A percentile compares a stretch with the other conserved stretches of the same genome.
These are phyloP conservation scores for Backusella macrospora DNA, from an alignment of 192 early-diverging fungal species.

Conservation along the genomic window DNA sequence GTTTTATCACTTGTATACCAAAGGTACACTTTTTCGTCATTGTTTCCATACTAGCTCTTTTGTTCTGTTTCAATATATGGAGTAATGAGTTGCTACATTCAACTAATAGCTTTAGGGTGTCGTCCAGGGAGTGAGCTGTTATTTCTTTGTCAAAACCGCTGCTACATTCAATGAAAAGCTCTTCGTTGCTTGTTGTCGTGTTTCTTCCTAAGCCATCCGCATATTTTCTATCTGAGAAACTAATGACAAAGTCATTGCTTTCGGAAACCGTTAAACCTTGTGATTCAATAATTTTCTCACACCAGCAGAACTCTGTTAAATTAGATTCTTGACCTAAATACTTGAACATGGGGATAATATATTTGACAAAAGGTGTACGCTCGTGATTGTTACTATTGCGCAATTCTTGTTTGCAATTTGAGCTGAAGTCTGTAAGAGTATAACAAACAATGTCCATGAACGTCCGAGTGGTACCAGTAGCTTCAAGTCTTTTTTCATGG, in stretches of 20 bases:
- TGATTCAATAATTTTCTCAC: not conserved
- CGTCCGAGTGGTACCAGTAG: not conserved
- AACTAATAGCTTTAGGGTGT: slow-evolving; percentile 16
- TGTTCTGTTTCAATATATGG: slow-evolving; percentile 16
- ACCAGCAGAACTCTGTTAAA: not conserved
- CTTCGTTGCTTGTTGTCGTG: not conserved
- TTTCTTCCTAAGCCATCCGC: slow-evolving; percentile 7
- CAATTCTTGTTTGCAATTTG: slow-evolving; percentile 6
- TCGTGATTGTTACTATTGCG: slow-evolving; percentile 3
- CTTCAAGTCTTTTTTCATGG: slow-evolving; percentile 8
- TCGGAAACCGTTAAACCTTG: not conserved
- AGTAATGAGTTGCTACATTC: slow-evolving; percentile 20
- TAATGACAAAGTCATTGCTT: not conserved
- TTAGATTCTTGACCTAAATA: not conserved
- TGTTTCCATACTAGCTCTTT: slow-evolving; percentile 13
- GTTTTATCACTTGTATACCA: slow-evolving; percentile 19
- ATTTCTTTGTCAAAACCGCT: slow-evolving; percentile 18
- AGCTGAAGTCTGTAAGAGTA: slow-evolving; percentile 3
- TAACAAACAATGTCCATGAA: slow-evolving; percentile 3
- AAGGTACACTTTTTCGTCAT: slow-evolving; percentile 19
- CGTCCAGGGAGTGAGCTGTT: slow-evolving; percentile 9
- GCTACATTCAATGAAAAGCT: slow-evolving; percentile 16
- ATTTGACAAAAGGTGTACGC: slow-evolving; percentile 6
- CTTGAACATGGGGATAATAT: not conserved
- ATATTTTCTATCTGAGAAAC: not conserved